Percentiles rank a stretch among this genome's conserved stretches.
phyloP scores from a whole-genome alignment of 2,329 filamentous ascomycete species.

The Davidsoniella virescens region DNA sequence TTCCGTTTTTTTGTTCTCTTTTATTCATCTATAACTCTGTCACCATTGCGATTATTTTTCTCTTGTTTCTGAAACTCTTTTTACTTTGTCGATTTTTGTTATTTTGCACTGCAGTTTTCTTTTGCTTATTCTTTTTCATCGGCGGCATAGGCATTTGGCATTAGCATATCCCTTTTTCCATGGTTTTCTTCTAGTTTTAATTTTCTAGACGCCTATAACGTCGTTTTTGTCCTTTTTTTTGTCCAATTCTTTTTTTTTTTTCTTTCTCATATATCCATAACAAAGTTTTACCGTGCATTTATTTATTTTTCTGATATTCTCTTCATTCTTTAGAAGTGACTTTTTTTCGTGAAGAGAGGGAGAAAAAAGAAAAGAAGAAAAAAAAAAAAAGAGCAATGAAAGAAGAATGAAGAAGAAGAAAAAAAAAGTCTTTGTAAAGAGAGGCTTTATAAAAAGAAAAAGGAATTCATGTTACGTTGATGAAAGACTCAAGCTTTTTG shows the following conservation, averaged over 20 bases:
- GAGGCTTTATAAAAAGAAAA: too few species aligned
- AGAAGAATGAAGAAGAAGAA: too few species aligned
- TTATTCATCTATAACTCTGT: not conserved
- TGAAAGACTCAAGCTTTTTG: too few species aligned
- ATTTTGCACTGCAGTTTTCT: not conserved
- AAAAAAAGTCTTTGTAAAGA: too few species aligned
- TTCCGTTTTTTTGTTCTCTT: not conserved
- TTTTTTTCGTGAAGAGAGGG: too few species aligned
- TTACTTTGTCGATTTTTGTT: not conserved
- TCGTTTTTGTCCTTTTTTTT: not conserved
- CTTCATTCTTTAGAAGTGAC: too few species aligned
- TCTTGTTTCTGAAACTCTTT: not conserved
- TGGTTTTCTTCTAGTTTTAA: not conserved
- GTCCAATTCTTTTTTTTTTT: not conserved
- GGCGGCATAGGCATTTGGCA: not conserved
- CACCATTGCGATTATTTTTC: not conserved
- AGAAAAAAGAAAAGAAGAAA: too few species aligned
- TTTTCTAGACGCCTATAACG: not conserved
- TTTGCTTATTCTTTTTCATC: conserved; percentile 3
- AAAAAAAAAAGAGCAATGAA: too few species aligned
- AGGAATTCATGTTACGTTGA: too few species aligned
- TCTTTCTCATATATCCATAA: not conserved
- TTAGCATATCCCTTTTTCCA: conserved; percentile 3
- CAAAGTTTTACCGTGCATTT: not conserved
- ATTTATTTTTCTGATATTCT: not conserved